Evolutionary conservation across 192 early-diverging fungal genomes (phyloP), one percentile per base, ranked within the genome.

Genomic region (Coemansia interrupta): DNA sequence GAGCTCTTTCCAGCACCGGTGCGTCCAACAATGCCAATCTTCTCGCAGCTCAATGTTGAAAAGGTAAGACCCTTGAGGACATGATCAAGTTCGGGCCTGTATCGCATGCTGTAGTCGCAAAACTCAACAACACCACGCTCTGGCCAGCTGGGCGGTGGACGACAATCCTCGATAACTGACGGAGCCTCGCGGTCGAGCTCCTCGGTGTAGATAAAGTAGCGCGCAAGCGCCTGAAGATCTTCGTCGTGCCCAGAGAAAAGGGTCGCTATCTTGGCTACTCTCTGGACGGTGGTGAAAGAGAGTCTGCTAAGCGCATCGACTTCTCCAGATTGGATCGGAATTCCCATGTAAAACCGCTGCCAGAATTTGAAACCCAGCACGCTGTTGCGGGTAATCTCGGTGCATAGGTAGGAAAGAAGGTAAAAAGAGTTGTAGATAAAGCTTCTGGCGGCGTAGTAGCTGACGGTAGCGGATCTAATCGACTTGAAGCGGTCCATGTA

Each of bases 1-100:
- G 80, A 78, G 32, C 70, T 81, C 63, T 90, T 90, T 4, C 89
- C 89, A 0, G 86, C 82, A 36, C 83, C 85, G 3, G 85, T 86
- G 24, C 85, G 82, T 80, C 82, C 46, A 81, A 55, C 54, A 40
- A 55, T 42, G 2, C 54, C 54, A 20, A 55, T 42, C 15, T 42
- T 55, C 39, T 55, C 85, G 19, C 68, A 59, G 12, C 63, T 51
- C 12, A 60, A 54, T 36, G 82, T 63, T 8, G 32, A 58, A 23
- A 56, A 65, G 60, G 22, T 61, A 46, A 57, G 38, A 5, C 67
- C 80, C 46, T 82, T 84, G 28, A 95, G 79, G 4, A 92, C 90
- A 15, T 91, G 66, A 50, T 91, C 89, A 22, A 93, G 71, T 0
- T 82, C 90, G 8, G 82, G 61, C 4, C 91, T 83, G 70, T 95